A percentile compares a stretch with the other conserved stretches of the same genome.
These are phyloP conservation scores for Colletotrichum liriopes DNA, from an alignment of 2,329 filamentous ascomycete species.

Conservation along the genomic window DNA sequence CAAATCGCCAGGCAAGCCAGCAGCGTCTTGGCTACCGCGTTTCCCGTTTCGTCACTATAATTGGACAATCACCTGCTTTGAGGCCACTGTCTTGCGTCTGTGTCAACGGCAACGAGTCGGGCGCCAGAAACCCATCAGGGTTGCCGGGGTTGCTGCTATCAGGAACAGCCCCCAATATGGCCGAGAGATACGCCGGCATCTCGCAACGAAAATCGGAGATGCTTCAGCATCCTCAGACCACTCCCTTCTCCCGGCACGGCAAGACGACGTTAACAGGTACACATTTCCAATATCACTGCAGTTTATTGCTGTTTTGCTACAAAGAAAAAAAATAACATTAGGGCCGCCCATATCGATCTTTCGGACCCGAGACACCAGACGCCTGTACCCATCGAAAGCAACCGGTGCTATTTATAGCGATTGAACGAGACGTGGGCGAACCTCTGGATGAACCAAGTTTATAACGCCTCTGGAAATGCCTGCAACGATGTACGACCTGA, in stretches of 20 bases:
- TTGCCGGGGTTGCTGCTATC: background rate
- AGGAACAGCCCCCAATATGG: background rate
- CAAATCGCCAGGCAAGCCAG: constrained; percentile 10
- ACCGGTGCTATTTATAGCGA: constrained; percentile 13
- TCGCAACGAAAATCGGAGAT: background rate
- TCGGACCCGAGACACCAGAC: constrained; percentile 17
- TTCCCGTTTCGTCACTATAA: constrained; percentile 28
- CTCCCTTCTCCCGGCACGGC: background rate
- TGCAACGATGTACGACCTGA: constrained; percentile 13
- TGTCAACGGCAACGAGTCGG: background rate
- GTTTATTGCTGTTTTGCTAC: constrained; percentile 20
- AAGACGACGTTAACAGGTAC: background rate
- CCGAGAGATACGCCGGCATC: constrained; percentile 33
- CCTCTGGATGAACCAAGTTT: background rate
- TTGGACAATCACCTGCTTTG: constrained; percentile 5
- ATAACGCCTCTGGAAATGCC: constrained; percentile 23
- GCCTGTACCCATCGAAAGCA: constrained; percentile 28
- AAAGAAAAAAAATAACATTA: background rate
- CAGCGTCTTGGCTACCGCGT: constrained; percentile 17
- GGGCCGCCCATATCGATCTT: background rate
- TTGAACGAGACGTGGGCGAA: background rate
- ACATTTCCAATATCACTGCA: background rate
- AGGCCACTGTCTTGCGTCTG: background rate
- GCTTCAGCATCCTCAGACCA: constrained; percentile 20
- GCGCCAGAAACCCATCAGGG: background rate